Percentiles rank a stretch among this genome's conserved stretches.
Evolutionary conservation across 2,329 filamentous ascomycete genomes (phyloP).

Genomic region (Arthrobotrys sphaeroides): DNA sequence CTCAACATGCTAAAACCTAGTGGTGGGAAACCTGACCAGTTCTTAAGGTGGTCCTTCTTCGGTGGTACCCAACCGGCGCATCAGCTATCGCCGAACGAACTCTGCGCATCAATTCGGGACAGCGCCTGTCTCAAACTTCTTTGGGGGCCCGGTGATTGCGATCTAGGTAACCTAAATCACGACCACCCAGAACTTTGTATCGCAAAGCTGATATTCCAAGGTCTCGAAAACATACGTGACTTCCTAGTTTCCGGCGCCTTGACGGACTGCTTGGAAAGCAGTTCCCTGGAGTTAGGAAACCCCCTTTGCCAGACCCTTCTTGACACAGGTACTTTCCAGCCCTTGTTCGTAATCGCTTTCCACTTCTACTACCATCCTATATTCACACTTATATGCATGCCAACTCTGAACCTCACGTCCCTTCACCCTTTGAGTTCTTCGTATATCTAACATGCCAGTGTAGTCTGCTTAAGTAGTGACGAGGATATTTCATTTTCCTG

Average conservation of each 20-base stretch:
- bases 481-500: conserved; percentile 71
- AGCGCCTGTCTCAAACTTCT: background rate
- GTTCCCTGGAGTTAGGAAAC: conserved; percentile 68
- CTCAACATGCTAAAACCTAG: background rate
- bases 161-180: background rate
- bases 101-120: background rate
- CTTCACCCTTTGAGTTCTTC: conserved; percentile 56
- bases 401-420: too few relatives aligned
- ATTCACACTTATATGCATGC: too few relatives aligned
- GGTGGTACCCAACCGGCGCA: background rate
- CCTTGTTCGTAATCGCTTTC: background rate
- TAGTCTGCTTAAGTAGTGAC: conserved; percentile 67
- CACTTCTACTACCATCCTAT: too few relatives aligned
- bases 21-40: background rate
- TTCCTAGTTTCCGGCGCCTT: conserved; percentile 71
- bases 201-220: background rate
- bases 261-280: conserved; percentile 63
- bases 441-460: conserved; percentile 20
- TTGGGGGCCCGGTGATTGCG: background rate
- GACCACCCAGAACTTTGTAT: background rate
- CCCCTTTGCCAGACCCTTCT: conserved; percentile 73
- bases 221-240: conserved; percentile 38
- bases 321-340: conserved; percentile 62
- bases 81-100: background rate
- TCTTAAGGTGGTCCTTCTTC: conserved; percentile 25